Evolutionary conservation across 2,329 filamentous ascomycete species (phyloP), one percentile per base, ranked within the genome.

Genomic region (Aspergillus flavus): DNA sequence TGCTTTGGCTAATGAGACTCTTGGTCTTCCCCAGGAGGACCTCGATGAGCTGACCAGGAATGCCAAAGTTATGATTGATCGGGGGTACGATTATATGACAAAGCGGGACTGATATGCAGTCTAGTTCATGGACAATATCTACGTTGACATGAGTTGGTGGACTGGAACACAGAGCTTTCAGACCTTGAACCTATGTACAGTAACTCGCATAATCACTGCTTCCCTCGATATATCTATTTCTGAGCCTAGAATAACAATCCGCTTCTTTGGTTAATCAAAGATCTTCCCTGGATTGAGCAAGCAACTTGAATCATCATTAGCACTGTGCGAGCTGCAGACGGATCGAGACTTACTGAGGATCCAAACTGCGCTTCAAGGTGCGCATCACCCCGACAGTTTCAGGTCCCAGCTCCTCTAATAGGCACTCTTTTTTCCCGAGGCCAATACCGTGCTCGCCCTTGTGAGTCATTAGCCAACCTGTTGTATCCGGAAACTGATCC

Each of bases 301-400:
- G 10, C 9, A 52, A 2, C 48, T 52, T 32, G 21, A n/a, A 32
- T 34, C 3, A 10, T 30, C 6, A 21, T 52, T 52, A 52, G 26
- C 19, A 52, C 19, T 34, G 48, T 19, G 4, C n/a, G 4, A 52
- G 16, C 19, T 6, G 7, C 9, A 52, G 5, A 5, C 6, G 1
- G 7, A 32, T 12, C 1, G 7, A 21, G 3, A 96, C 87, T 90
- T 92, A 94, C 58, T 87, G 78, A 0, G 92, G 92, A 80, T 96
- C 93, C 52, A 96, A 80, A 16, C 91, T 87, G n/a, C 81, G 76
- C 79, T 96, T 96, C 76, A 96, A 88, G 64, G 85, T 87, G 73
- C 86, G 88, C 93, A 96, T 96, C 26, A 95, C 89, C 12, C 84
- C 88, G 60, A 96, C 82, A 0, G 92, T 94, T 63, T 92, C 91